Evolutionary conservation across 768 basidiomycete genomes (phyloP).

Genomic region (Dioszegia aurantiaca): DNA sequence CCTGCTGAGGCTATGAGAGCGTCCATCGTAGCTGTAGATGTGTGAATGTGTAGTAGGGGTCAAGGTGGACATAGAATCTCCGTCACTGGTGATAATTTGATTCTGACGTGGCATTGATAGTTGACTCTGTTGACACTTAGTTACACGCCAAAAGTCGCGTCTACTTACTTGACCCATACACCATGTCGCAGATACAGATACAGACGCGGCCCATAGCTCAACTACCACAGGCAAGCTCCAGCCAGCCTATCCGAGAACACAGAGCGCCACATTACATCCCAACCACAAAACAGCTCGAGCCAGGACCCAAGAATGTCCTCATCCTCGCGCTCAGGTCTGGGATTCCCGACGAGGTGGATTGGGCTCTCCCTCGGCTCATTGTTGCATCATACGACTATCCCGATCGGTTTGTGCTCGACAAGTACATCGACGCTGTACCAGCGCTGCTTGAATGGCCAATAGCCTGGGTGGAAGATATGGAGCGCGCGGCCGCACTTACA

Average conservation of each 20-base stretch:
- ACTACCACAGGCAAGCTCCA: slow-evolving; percentile 2
- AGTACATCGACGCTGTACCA: slow-evolving; percentile 74
- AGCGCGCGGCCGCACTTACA: slow-evolving; percentile 24
- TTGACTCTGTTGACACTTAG: slow-evolving; percentile 6
- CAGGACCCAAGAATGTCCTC: slow-evolving; percentile 76
- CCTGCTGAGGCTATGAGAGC: slow-evolving; percentile 66
- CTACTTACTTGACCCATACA: not conserved
- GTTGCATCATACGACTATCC: slow-evolving; percentile 65
- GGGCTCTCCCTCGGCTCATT: slow-evolving; percentile 83
- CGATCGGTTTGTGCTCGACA: slow-evolving; percentile 69
- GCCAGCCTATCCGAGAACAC: not conserved
- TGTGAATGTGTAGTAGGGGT: not conserved
- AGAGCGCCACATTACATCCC: slow-evolving; percentile 13
- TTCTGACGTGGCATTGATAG: no score
- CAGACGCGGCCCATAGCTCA: slow-evolving; percentile 14
- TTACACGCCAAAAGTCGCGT: slow-evolving; percentile 6
- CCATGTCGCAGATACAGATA: slow-evolving; percentile 6
- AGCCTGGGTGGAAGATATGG: slow-evolving; percentile 64
- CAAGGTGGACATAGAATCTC: not conserved
- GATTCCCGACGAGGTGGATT: slow-evolving; percentile 75
- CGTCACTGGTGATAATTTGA: no score
- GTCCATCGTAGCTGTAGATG: slow-evolving; percentile 61
- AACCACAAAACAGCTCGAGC: slow-evolving; percentile 65
- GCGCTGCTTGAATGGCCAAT: slow-evolving; percentile 85
- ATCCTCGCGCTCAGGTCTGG: slow-evolving; percentile 82